A percentile compares a stretch with the other conserved stretches of the same genome.
phyloP scores from a whole-genome alignment of 1,284 basidiomycete genomes.

The Ustilago trichophora region DNA sequence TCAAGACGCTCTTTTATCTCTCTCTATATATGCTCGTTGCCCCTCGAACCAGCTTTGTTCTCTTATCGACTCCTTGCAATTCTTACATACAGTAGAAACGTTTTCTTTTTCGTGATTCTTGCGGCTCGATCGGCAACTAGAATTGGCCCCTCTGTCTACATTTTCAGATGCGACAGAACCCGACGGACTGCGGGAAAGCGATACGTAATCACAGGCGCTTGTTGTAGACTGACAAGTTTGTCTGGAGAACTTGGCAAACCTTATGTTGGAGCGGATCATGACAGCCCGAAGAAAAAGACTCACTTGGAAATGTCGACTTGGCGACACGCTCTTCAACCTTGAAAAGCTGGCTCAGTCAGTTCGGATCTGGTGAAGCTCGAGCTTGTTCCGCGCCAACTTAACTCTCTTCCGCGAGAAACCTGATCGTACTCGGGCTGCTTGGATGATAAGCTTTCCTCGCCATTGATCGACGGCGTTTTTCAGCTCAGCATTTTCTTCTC shows the following conservation, averaged over 20 bases:
- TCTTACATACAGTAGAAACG: neutral
- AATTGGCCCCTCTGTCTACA: too few species aligned
- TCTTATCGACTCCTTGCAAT: constrained; percentile 8
- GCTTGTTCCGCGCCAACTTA: constrained; percentile 1
- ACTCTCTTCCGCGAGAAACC: too few species aligned
- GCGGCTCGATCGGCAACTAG: too few species aligned
- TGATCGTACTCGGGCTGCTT: neutral
- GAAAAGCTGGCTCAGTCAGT: neutral
- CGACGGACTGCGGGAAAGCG: too few species aligned
- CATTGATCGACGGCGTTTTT: neutral
- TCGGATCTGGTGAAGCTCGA: neutral
- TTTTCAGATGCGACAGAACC: too few species aligned
- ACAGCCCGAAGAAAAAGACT: too few species aligned
- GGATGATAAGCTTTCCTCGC: neutral
- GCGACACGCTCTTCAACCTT: constrained; percentile 5
- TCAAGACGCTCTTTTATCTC: constrained; percentile 13
- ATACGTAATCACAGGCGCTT: too few species aligned
- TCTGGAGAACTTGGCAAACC: too few species aligned
- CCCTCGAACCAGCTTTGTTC: neutral
- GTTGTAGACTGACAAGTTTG: too few species aligned
- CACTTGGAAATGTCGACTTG: constrained; percentile 6
- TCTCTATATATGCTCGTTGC: neutral
- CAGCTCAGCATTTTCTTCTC: too few species aligned
- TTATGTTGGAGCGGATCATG: too few species aligned
- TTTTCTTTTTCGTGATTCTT: too few species aligned